phyloP scores from a whole-genome alignment of 2,329 filamentous ascomycete species.

The Neonectria punicea region DNA sequence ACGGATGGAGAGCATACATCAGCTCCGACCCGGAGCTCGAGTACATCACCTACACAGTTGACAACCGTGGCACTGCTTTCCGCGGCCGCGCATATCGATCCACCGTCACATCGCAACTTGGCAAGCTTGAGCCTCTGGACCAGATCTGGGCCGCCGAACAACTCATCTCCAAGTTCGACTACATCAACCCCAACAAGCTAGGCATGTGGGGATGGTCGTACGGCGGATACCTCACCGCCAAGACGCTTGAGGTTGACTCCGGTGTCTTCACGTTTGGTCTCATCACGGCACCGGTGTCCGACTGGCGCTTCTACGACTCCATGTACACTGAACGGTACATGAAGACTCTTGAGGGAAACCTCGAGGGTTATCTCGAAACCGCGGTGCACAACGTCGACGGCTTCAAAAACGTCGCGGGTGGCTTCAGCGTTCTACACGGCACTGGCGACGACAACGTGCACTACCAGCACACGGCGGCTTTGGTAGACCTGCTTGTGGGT shows the following conservation, averaged over 20 bases:
- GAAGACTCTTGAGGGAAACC: slow-evolving; percentile 69
- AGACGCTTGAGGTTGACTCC: slow-evolving; percentile 71
- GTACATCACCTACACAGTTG: slow-evolving; percentile 74
- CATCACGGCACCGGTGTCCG: slow-evolving; percentile 72
- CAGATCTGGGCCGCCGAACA: slow-evolving; percentile 74
- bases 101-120: slow-evolving; percentile 67
- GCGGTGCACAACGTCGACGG: slow-evolving; percentile 68
- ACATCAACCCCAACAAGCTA: slow-evolving; percentile 67
- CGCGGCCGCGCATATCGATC: slow-evolving; percentile 72
- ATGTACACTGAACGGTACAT: slow-evolving; percentile 81
- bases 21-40: slow-evolving; percentile 74
- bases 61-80: slow-evolving; percentile 74
- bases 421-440: slow-evolving; percentile 72
- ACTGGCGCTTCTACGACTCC: slow-evolving; percentile 77
- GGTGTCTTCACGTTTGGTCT: slow-evolving; percentile 71
- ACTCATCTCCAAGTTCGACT: slow-evolving; percentile 60
- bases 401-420: slow-evolving; percentile 70
- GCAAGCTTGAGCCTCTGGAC: slow-evolving; percentile 71
- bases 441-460: slow-evolving; percentile 79
- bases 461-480: slow-evolving; percentile 72
- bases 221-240: slow-evolving; percentile 73
- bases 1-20: slow-evolving; percentile 72
- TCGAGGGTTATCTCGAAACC: slow-evolving; percentile 68
- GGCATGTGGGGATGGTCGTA: slow-evolving; percentile 78
- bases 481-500: slow-evolving; percentile 70